Base-by-base conservation (phyloP, 331 rosid species). In the Erythrophleum ivorense region DNA sequence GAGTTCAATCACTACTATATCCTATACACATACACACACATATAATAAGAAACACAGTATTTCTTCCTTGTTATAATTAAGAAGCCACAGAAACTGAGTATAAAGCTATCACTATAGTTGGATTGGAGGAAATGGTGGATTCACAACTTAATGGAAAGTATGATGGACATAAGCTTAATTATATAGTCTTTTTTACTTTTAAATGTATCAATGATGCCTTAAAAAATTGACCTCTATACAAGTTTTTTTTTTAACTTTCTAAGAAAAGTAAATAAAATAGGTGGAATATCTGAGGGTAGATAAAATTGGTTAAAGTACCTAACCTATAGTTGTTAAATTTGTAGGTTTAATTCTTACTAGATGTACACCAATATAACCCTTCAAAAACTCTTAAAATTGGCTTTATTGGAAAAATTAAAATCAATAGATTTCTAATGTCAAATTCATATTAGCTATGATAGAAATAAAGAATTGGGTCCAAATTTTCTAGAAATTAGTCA, bases 71-170 rank as follows among this genome's bases (percentile, higher is more conserved):
- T 80, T 57, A 4, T 36, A 9, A 80, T 71, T 50, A 81, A 84
- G 88, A 86, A 69, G 82, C 84, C 38, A 87, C 84, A 78, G n/a
- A 87, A 66, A 46, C 69, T 2, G 86, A 84, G 58, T 80, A 57
- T 24, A 75, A 43, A 69, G 81, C 40, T 4, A 43, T 43, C 46
- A 43, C 46, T 5, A 43, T 3, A 6, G 75, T 54, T 81, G 86
- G 84, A 70, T 84, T 86, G 88, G 88, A 84, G 63, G 88, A 87
- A 87, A 81, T 84, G 62, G 84, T 75, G 71, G 90, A 84, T 45
- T 36, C 70, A 0, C 65, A 67, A 63, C 63, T 87, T 63, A 81
- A 87, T 63, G 86, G 88, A 70, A 78, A 81, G 18, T 84, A 81
- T 71, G 86, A 81, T 84, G 9, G 71, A 54, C 78, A 77, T 45